Base-by-base conservation (phyloP, 2,329 filamentous ascomycete species). In the Leptosphaerulina australis region DNA sequence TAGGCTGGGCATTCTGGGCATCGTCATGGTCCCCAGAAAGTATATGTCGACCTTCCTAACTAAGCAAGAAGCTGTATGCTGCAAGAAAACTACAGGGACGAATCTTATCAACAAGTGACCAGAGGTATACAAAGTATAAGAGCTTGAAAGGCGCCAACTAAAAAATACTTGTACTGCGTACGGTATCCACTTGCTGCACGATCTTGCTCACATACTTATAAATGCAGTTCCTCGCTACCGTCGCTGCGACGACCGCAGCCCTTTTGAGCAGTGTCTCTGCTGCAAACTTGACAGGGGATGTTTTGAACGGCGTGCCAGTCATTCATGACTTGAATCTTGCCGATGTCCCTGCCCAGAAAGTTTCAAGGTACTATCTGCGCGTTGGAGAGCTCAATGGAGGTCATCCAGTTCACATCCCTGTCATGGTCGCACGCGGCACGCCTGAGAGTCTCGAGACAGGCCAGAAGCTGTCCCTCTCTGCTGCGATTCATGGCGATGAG, bases 401-500 rank as follows among this genome's bases (percentile, higher is more conserved):
- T n/a, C 57, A 67, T 8, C 59, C 67, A 2, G 67, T 74, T 11
- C 69, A 73, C 37, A 63, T 74, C 8, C 72, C 73, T 2, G 63
- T 74, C 0, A 66, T 74, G 47, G 70, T 74, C 6, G 72, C 72
- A 15, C 65, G 72, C 9, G 73, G 72, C 26, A 68, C 70, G 20
- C 57, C 66, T 12, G 69, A 72, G 35, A 72, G 67, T 37, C 54
- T 74, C 11, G 53, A 70, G 20, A 67, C 55, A 1, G 72, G 71
- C 3, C 68, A 69, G 53, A 74, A 70, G 49, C 53, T 74, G 20
- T 71, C 68, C 1, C 56, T 75, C 4, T 72, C 71, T 9, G 70
- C 67, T 17, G 66, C 71, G 1, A 73, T 74, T 4, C 72, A 75
- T 44, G 72, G 72, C 15, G 71, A 75, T 35, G 71, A 75, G 48